Percentiles rank a stretch among this genome's conserved stretches.
Evolutionary conservation across 2,329 filamentous ascomycete genomes (phyloP).

Genomic region (Ophiostoma pallidulum): DNA sequence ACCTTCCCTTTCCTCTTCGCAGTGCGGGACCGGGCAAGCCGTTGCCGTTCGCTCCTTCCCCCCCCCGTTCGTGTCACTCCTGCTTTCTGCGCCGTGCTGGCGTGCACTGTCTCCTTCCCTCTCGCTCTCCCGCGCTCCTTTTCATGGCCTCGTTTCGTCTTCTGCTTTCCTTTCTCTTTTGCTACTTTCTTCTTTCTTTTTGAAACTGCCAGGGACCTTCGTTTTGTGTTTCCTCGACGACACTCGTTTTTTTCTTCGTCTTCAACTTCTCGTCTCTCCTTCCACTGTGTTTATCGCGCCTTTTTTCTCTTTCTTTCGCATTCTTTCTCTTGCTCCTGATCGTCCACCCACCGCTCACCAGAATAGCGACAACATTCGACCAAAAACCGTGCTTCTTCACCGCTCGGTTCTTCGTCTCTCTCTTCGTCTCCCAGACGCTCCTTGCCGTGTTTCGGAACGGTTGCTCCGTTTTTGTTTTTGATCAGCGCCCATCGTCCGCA

Average conservation of each 20-base stretch:
- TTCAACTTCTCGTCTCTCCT: background rate
- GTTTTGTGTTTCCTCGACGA: conserved; percentile 1
- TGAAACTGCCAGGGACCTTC: conserved; percentile 1
- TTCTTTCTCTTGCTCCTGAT: background rate
- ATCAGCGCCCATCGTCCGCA: too few species aligned
- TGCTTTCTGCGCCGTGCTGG: background rate
- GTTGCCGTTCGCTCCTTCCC: background rate
- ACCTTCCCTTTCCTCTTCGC: background rate
- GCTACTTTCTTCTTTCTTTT: background rate
- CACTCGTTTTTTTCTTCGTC: conserved; percentile 2
- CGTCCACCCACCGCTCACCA: too few species aligned
- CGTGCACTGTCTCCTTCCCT: too few species aligned
- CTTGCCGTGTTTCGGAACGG: background rate
- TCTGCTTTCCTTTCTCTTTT: background rate
- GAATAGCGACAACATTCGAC: too few species aligned
- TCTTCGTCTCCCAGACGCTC: background rate
- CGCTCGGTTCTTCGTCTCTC: too few species aligned
- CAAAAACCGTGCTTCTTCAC: too few species aligned
- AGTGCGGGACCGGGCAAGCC: too few species aligned
- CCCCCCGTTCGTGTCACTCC: conserved; percentile 1
- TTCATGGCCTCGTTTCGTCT: conserved; percentile 3
- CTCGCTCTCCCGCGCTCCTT: background rate
- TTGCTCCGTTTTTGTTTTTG: background rate
- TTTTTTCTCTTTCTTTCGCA: background rate
- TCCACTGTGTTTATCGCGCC: too few species aligned